Conservation (phyloP, 2,329 filamentous ascomycete genomes). For the Aspergillus latus region DNA sequence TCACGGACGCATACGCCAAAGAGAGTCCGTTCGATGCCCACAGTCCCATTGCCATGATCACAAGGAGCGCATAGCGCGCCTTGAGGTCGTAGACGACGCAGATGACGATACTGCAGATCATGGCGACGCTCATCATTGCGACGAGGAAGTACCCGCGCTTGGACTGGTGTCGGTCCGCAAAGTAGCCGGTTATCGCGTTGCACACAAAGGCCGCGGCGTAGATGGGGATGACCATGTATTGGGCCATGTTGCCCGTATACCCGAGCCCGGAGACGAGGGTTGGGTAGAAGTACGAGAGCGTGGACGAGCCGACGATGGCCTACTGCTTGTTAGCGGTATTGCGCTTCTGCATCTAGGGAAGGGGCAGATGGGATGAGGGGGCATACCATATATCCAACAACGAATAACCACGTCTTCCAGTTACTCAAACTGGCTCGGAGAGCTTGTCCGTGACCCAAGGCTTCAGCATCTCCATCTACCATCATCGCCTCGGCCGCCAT, state of each 20-base stretch:
- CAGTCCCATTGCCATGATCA: slow-evolving; percentile 57
- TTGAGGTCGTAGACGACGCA: slow-evolving; percentile 52
- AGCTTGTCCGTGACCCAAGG: slow-evolving; percentile 21
- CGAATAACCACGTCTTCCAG: slow-evolving; percentile 44
- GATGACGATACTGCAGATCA: slow-evolving; percentile 42
- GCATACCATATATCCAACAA: slow-evolving; percentile 41
- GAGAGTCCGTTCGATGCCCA: slow-evolving; percentile 55
- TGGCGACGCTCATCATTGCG: slow-evolving; percentile 47
- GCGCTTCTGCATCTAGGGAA: background rate
- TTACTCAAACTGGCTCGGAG: slow-evolving; percentile 19
- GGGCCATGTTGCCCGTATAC: slow-evolving; percentile 16
- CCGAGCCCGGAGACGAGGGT: slow-evolving; percentile 29
- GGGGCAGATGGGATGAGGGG: slow-evolving; percentile 2
- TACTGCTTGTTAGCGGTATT: background rate
- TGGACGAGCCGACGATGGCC: slow-evolving; percentile 40
- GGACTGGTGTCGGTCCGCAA: slow-evolving; percentile 48
- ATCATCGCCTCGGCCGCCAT: slow-evolving; percentile 23
- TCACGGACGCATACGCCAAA: slow-evolving; percentile 54
- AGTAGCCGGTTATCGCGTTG: slow-evolving; percentile 48
- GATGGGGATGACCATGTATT: slow-evolving; percentile 47
- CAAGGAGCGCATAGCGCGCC: slow-evolving; percentile 55
- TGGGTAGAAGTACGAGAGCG: slow-evolving; percentile 34
- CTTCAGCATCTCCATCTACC: slow-evolving; percentile 16
- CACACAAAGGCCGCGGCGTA: slow-evolving; percentile 55
- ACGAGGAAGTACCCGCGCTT: slow-evolving; percentile 53